These are phyloP conservation scores for Fusarium siculi DNA, from an alignment of 2,329 filamentous ascomycete genomes.

Conservation along the genomic window DNA sequence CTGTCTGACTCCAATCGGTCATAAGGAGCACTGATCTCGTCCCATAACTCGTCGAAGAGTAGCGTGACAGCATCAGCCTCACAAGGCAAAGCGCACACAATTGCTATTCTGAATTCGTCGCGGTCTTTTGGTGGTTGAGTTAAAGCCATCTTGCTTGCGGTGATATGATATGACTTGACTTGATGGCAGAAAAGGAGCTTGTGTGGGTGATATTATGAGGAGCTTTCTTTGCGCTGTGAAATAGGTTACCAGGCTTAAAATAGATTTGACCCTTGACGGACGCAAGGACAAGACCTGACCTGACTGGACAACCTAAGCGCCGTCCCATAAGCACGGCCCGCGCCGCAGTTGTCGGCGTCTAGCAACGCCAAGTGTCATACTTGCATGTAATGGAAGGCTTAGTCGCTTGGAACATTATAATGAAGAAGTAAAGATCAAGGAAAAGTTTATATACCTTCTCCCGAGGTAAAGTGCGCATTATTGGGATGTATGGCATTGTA, in stretches of 20 bases:
- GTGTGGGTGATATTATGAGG: too few species aligned
- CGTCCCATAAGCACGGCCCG: not conserved
- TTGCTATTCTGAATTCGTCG: not conserved
- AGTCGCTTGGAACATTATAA: accelerated
- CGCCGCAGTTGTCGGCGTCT: not conserved
- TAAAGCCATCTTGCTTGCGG: accelerated
- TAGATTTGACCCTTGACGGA: not conserved
- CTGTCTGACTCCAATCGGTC: constrained; percentile 37
- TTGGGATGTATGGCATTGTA: too few species aligned
- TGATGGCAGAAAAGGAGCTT: not conserved
- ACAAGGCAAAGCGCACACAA: not conserved
- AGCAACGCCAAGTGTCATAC: too few species aligned
- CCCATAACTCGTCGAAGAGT: constrained; percentile 38
- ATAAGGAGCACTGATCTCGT: constrained; percentile 10
- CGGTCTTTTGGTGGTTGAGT: not conserved
- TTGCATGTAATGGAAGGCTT: not conserved
- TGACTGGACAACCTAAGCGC: not conserved
- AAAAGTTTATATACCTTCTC: too few species aligned
- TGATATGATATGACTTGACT: not conserved
- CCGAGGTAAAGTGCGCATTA: too few species aligned
- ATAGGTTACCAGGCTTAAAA: not conserved
- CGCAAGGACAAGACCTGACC: accelerated
- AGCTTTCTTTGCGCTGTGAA: not conserved
- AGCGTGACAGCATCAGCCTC: not conserved
- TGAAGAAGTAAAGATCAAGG: too few species aligned